Evolutionary conservation across 1,284 basidiomycete genomes (phyloP), one percentile per base, ranked within the genome.

Genomic region (Heliocybe sulcata): DNA sequence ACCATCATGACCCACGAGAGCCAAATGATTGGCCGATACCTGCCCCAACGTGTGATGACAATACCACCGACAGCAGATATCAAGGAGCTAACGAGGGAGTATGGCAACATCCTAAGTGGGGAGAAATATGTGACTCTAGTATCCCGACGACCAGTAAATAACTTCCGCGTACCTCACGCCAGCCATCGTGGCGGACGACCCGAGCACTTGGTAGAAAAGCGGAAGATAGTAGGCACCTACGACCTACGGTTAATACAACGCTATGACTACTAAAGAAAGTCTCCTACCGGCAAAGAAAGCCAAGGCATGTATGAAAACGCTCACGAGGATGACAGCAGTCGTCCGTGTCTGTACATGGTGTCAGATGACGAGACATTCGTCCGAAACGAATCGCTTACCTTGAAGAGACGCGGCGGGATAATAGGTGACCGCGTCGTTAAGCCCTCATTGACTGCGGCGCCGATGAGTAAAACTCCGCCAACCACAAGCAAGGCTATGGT

Each of bases 391-490:
- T 42, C 19, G 16, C 4, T 16, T 42, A 42, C 38, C 38, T 79
- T 82, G 74, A 94, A 92, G 31, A 94, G 65, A 2, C 90, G 80
- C 6, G 89, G 83, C 8, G 92, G 90, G 6, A 97, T 72, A 58
- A 96, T 91, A 0, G 92, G 87, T 3, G 84, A 83, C 11, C 89
- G 80, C 49, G 75, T 84, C 0, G 92, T 95, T 57, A 70, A 77
- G 2, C 77, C 57, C 65, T 93, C 92, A 62, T 91, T 87, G 29
- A 86, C 60, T 3, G 76, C 76, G 12, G 81, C 83, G 0, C 67
- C 59, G 2, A 87, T 45, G 20, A 95, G 72, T 1, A 87, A 58
- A 1, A 74, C 74, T 19, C 73, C 71, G 11, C 94, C 94, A 51
- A 90, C 72, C 1, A 76, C 76, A n/a, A 97, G 75, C 3, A 88